Conservation (phyloP, 345 rosid genomes). For the Litchi chinensis region DNA sequence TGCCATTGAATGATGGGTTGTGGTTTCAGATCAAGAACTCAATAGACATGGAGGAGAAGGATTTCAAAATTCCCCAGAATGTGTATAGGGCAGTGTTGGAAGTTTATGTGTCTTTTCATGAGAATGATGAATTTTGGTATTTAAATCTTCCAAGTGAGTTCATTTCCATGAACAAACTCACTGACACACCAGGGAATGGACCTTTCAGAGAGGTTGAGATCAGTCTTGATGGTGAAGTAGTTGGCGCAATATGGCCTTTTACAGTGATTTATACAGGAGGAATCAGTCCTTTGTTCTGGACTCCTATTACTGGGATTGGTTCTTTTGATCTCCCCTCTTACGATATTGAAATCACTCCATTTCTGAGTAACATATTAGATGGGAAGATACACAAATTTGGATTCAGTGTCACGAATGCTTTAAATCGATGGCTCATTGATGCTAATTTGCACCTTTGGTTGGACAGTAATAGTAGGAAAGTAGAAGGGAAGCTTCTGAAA, state of each 20-base stretch:
- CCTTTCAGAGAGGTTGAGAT: conserved; percentile 91
- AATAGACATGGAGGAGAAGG: conserved; percentile 42
- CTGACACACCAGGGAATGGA: conserved; percentile 62
- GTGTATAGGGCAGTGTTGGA: conserved; percentile 87
- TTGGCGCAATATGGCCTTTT: conserved; percentile 88
- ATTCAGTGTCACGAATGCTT: conserved; percentile 73
- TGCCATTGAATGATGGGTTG: conserved; percentile 74
- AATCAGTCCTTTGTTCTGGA: conserved; percentile 80
- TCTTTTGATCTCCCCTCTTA: conserved; percentile 86
- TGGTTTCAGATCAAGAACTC: conserved; percentile 79
- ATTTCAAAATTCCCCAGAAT: conserved; percentile 67
- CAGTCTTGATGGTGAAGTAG: conserved; percentile 60
- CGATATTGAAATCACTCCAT: conserved; percentile 76
- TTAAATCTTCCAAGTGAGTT: conserved; percentile 69
- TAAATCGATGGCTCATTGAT: conserved; percentile 83
- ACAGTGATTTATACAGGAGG: conserved; percentile 91
- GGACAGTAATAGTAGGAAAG: conserved; percentile 44
- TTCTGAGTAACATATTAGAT: conserved; percentile 69
- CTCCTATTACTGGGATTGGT: conserved; percentile 76
- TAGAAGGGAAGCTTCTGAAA: conserved; percentile 62
- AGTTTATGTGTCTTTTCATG: conserved; percentile 90
- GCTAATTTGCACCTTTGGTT: conserved; percentile 95
- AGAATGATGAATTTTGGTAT: conserved; percentile 92
- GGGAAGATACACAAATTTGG: conserved; percentile 60
- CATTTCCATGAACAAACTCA: conserved; percentile 59